A percentile compares a stretch with the other conserved stretches of the same genome.
These are phyloP conservation scores for Phaeotremella fagi DNA, from an alignment of 768 basidiomycete species.

Conservation along the genomic window DNA sequence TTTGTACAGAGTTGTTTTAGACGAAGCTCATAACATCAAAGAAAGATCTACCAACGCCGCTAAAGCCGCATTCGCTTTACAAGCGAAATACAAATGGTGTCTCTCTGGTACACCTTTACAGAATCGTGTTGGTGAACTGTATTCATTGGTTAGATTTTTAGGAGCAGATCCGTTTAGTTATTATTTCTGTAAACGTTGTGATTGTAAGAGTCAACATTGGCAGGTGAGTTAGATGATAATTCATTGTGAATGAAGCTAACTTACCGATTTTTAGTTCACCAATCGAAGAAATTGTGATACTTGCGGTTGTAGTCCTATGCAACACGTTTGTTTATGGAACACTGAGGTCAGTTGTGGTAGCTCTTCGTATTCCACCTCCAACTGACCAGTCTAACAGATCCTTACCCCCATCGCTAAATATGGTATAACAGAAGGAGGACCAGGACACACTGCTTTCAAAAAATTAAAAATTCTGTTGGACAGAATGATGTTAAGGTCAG, in stretches of 20 bases:
- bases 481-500: slow-evolving; percentile 81
- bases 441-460: slow-evolving; percentile 79
- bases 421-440: slow-evolving; percentile 63
- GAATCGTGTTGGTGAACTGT: slow-evolving; percentile 97
- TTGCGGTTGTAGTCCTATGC: slow-evolving; percentile 51
- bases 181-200: slow-evolving; percentile 64
- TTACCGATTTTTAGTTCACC: slow-evolving; percentile 55
- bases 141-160: slow-evolving; percentile 81
- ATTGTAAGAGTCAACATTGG: slow-evolving; percentile 96
- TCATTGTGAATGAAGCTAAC: neutral
- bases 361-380: neutral
- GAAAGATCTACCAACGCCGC: slow-evolving; percentile 91
- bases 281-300: slow-evolving; percentile 77
- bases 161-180: slow-evolving; percentile 66
- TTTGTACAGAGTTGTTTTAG: slow-evolving; percentile 54
- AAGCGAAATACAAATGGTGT: slow-evolving; percentile 83
- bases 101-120: slow-evolving; percentile 93
- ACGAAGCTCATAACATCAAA: slow-evolving; percentile 98
- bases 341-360: slow-evolving; percentile 12
- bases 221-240: slow-evolving; percentile 23
- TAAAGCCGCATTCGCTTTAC: slow-evolving; percentile 88
- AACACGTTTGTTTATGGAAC: slow-evolving; percentile 74
- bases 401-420: slow-evolving; percentile 86
- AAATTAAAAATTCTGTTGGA: slow-evolving; percentile 85
- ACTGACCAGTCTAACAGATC: slow-evolving; percentile 73